phyloP scores from a whole-genome alignment of 129 eudicot genomes.

The Pulicaria dysenterica region DNA sequence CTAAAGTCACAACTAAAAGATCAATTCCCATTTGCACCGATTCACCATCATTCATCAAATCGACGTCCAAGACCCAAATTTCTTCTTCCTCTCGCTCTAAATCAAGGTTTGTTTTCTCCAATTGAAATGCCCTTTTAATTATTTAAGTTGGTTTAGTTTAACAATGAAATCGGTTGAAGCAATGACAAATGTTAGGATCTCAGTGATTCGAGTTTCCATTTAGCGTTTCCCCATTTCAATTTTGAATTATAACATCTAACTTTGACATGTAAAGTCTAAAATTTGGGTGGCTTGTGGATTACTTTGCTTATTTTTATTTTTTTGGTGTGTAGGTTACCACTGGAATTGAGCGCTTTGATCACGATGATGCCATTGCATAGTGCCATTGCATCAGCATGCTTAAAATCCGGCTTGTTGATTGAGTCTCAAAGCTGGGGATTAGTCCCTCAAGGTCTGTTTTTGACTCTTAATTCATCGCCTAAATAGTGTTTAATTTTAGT shows the following conservation, averaged over 20 bases:
- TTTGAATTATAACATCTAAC: not conserved
- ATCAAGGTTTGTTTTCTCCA: slow-evolving; percentile 47
- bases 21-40: slow-evolving; percentile 17
- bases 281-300: not conserved
- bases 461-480: not conserved
- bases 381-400: slow-evolving; percentile 67
- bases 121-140: not conserved
- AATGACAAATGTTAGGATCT: not conserved
- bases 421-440: slow-evolving; percentile 68
- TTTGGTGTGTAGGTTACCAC: slow-evolving; percentile 48
- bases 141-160: not conserved
- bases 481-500: slow-evolving; percentile 6
- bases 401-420: slow-evolving; percentile 46
- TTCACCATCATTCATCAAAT: slow-evolving; percentile 34
- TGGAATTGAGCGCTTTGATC: slow-evolving; percentile 51
- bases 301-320: not conserved
- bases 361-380: slow-evolving; percentile 76
- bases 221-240: not conserved
- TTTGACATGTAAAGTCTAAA: not conserved
- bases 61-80: slow-evolving; percentile 33
- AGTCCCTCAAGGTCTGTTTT: slow-evolving; percentile 66
- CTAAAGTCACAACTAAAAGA: slow-evolving; percentile 34
- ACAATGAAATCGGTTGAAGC: slow-evolving; percentile 21
- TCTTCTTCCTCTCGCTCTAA: slow-evolving; percentile 27
- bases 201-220: not conserved